These are phyloP conservation scores for Tylopilus plumbeoviolaceoides DNA, from an alignment of 768 basidiomycete species.

Conservation along the genomic window DNA sequence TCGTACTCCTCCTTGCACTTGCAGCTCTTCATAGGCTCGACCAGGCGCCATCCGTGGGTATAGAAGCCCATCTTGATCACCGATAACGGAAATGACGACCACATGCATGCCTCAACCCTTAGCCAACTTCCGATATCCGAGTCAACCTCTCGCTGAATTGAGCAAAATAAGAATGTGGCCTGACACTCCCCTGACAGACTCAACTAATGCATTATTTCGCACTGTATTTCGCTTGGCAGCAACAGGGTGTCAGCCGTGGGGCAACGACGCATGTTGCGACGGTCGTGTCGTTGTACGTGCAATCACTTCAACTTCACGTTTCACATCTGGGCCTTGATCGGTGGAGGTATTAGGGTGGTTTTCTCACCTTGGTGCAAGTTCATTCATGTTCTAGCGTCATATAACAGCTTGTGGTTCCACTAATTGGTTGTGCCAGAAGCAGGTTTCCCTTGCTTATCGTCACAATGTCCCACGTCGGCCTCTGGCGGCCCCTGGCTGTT, in stretches of 20 bases:
- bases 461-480: neutral
- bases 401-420: neutral
- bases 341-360: neutral
- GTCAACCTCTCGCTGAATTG: neutral
- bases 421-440: neutral
- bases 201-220: neutral
- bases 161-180: neutral
- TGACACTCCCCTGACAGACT: neutral
- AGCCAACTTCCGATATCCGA: neutral
- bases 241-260: neutral
- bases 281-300: neutral
- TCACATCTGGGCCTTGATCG: neutral
- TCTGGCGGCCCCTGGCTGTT: neutral
- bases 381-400: neutral
- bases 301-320: neutral
- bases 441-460: neutral
- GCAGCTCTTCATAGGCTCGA: neutral
- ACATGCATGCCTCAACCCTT: conserved; percentile 9
- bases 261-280: neutral
- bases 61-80: conserved; percentile 1
- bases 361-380: neutral
- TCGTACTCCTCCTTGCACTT: neutral
- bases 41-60: neutral
- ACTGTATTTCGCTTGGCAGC: conserved; percentile 2
- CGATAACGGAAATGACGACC: conserved; percentile 28